Percentiles rank a stretch among this genome's conserved stretches.
Evolutionary conservation across 225 moss, liverwort and hornwort species (phyloP).

Genomic region (Rhytidiadelphus loreus): DNA sequence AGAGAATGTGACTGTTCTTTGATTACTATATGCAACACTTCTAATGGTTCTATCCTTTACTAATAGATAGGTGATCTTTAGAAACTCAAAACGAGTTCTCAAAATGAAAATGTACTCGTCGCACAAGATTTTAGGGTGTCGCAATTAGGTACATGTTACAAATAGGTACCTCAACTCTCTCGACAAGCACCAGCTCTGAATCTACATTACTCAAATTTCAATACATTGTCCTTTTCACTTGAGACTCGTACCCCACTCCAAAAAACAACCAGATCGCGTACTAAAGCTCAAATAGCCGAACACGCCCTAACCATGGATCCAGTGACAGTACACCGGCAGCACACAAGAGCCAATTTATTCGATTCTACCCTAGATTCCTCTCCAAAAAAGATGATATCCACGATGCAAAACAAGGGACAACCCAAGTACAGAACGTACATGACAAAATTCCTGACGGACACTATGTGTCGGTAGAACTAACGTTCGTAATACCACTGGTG

Average conservation of each 20-base stretch:
- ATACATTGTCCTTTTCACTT: not conserved
- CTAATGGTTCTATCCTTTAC: not conserved
- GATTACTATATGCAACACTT: not conserved
- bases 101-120: not conserved
- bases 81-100: not conserved
- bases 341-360: no score
- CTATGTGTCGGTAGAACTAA: not conserved
- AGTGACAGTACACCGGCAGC: not conserved
- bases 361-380: not conserved
- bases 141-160: not conserved
- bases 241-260: not conserved
- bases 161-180: not conserved
- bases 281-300: not conserved
- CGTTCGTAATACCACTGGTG: not conserved
- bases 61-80: no score
- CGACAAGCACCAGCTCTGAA: not conserved
- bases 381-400: no score
- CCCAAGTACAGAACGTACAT: not conserved
- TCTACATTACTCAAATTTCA: not conserved
- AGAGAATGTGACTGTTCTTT: not conserved
- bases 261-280: not conserved
- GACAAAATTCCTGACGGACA: not conserved
- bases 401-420: not conserved
- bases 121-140: not conserved
- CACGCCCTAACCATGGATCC: not conserved